Evolutionary conservation across 225 moss, liverwort and hornwort species (phyloP).

Genomic region (Marchantia polymorpha): DNA sequence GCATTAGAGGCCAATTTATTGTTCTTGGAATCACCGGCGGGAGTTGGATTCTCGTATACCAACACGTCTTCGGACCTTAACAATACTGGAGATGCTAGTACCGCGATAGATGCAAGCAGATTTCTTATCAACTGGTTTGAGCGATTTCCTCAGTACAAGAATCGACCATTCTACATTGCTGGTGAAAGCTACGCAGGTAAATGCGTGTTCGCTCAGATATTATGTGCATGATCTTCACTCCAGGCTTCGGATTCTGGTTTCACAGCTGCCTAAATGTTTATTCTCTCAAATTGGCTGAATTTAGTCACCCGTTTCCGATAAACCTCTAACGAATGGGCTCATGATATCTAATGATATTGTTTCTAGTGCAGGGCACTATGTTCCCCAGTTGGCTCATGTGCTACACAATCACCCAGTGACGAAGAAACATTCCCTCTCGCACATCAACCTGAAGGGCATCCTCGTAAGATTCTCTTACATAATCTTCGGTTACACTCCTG

Average conservation of each 20-base stretch:
- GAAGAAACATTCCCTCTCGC: conserved; percentile 4
- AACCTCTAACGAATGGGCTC: not conserved
- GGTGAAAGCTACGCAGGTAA: conserved; percentile 49
- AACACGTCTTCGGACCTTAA: conserved; percentile 55
- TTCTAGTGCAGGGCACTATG: conserved; percentile 60
- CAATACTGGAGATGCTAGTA: conserved; percentile 55
- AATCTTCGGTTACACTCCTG: not conserved
- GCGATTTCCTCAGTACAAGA: conserved; percentile 40
- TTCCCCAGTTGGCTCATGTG: conserved; percentile 57
- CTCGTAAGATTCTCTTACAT: conserved; percentile 42
- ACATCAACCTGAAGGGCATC: conserved; percentile 69
- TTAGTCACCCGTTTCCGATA: too few relatives aligned
- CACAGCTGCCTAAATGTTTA: too few relatives aligned
- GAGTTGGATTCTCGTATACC: conserved; percentile 68
- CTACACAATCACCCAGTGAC: conserved; percentile 34
- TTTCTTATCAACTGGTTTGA: conserved; percentile 37
- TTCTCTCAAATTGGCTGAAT: too few relatives aligned
- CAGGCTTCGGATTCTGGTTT: too few relatives aligned
- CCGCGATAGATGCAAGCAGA: conserved; percentile 42
- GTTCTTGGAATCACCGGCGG: conserved; percentile 74
- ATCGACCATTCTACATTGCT: conserved; percentile 36
- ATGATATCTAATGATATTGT: not conserved
- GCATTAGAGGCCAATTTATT: conserved; percentile 54
- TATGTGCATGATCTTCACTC: too few relatives aligned
- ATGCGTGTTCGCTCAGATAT: not conserved